Percentiles rank a stretch among this genome's conserved stretches.
Evolutionary conservation across 257 asterid genomes (phyloP).

Genomic region (Ligustrum vulgare): DNA sequence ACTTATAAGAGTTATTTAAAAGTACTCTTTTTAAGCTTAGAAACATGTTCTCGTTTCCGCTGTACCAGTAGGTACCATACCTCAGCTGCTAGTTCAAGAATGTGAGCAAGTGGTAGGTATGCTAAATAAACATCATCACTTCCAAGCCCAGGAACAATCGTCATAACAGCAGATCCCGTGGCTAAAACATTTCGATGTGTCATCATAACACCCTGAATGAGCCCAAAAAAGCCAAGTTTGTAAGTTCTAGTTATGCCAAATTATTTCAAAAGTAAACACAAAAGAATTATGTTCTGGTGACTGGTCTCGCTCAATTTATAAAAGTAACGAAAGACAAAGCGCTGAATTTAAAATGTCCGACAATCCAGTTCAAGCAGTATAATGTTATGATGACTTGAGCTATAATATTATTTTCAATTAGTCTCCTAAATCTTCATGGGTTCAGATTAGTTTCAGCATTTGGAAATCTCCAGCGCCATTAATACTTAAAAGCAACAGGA

Average conservation of each 20-base stretch:
- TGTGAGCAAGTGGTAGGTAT: conserved; percentile 92
- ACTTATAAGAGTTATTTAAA: background rate
- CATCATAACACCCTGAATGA: conserved; percentile 95
- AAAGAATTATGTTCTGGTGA: background rate
- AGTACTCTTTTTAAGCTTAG: background rate
- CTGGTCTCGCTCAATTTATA: conserved; percentile 1
- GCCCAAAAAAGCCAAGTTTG: conserved; percentile 7
- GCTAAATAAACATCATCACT: conserved; percentile 82
- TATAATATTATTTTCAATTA: too few species aligned
- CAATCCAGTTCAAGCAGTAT: background rate
- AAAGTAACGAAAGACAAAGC: background rate
- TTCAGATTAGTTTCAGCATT: background rate
- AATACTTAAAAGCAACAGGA: background rate
- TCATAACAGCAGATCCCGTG: conserved; percentile 89
- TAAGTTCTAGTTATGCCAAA: background rate
- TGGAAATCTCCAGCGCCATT: background rate
- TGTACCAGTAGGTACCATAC: conserved; percentile 34
- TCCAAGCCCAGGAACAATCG: conserved; percentile 81
- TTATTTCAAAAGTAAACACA: background rate
- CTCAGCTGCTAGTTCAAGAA: conserved; percentile 98
- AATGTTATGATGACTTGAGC: background rate
- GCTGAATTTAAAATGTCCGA: too few species aligned
- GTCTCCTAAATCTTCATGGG: background rate
- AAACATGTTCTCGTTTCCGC: background rate
- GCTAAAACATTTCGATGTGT: conserved; percentile 90